These are phyloP conservation scores for Pythium insidiosum DNA, from an alignment of 352 stramenopile genomes.

Conservation along the genomic window DNA sequence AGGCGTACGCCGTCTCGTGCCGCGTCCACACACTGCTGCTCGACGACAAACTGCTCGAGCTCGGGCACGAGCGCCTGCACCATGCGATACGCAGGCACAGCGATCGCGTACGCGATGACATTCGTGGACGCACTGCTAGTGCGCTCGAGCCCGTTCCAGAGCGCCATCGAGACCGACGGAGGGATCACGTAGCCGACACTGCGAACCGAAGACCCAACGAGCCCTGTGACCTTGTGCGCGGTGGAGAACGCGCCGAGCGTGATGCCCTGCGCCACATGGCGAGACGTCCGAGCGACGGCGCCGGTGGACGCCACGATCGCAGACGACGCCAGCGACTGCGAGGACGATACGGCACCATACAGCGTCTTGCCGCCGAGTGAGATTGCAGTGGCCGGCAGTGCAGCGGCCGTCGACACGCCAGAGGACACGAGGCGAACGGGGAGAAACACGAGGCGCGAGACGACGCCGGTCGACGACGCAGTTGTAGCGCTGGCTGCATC, in stretches of 20 bases:
- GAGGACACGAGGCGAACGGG: slow-evolving; percentile 51
- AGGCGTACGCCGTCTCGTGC: slow-evolving; percentile 40
- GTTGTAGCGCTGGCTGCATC: background rate
- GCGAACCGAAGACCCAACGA: slow-evolving; percentile 41
- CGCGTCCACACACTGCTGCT: slow-evolving; percentile 44
- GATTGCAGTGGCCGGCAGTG: slow-evolving; percentile 36
- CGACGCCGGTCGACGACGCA: slow-evolving; percentile 9
- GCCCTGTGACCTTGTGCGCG: slow-evolving; percentile 37
- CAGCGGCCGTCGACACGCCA: slow-evolving; percentile 42
- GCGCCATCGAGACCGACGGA: slow-evolving; percentile 40
- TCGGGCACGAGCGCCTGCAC: slow-evolving; percentile 34
- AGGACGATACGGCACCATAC: slow-evolving; percentile 42
- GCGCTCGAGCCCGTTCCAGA: slow-evolving; percentile 54
- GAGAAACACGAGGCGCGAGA: slow-evolving; percentile 52
- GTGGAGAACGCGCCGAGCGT: slow-evolving; percentile 45
- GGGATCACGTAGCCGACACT: slow-evolving; percentile 49
- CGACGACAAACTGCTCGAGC: slow-evolving; percentile 28
- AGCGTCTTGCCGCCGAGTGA: slow-evolving; percentile 55
- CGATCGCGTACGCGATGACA: slow-evolving; percentile 56
- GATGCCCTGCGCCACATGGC: slow-evolving; percentile 39
- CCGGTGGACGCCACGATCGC: slow-evolving; percentile 44
- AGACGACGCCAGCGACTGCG: slow-evolving; percentile 46
- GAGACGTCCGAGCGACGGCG: slow-evolving; percentile 39
- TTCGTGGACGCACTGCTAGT: slow-evolving; percentile 52
- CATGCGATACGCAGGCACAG: slow-evolving; percentile 61